phyloP scores from a whole-genome alignment of 1,139 yeast genomes.

The Pichia cactophila region DNA sequence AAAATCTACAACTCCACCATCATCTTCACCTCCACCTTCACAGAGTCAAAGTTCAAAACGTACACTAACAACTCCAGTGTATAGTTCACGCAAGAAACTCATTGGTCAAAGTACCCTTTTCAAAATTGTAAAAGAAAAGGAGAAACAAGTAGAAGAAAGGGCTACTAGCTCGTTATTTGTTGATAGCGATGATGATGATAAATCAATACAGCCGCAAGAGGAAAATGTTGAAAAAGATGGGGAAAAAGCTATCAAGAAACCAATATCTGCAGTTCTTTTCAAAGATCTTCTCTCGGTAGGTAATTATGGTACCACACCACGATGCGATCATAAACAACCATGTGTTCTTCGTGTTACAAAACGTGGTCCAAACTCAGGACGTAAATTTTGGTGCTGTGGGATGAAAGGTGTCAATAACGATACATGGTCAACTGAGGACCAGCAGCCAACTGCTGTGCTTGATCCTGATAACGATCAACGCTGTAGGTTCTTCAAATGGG shows the following conservation, averaged over 20 bases:
- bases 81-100: constrained; percentile 23
- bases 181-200: constrained; percentile 14
- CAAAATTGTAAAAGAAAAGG: constrained; percentile 20
- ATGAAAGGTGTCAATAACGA: constrained; percentile 23
- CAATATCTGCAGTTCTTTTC: constrained; percentile 14
- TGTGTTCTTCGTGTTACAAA: constrained; percentile 45
- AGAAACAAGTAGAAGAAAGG: background rate
- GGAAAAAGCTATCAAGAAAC: background rate
- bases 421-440: constrained; percentile 15
- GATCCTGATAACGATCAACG: constrained; percentile 2
- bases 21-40: background rate
- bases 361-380: constrained; percentile 40
- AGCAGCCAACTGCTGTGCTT: background rate
- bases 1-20: background rate
- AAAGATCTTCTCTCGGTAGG: constrained; percentile 7
- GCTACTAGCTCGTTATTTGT: constrained; percentile 13
- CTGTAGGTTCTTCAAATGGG: constrained; percentile 36
- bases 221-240: too few relatives aligned
- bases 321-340: constrained; percentile 43
- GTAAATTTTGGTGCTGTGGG: constrained; percentile 53
- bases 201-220: background rate
- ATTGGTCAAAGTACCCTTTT: constrained; percentile 23
- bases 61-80: constrained; percentile 7
- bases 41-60: background rate
- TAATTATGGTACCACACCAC: constrained; percentile 27